Evolutionary conservation across 129 eudicot species (phyloP), one percentile per base, ranked within the genome.

Genomic region (Glebionis coronaria): DNA sequence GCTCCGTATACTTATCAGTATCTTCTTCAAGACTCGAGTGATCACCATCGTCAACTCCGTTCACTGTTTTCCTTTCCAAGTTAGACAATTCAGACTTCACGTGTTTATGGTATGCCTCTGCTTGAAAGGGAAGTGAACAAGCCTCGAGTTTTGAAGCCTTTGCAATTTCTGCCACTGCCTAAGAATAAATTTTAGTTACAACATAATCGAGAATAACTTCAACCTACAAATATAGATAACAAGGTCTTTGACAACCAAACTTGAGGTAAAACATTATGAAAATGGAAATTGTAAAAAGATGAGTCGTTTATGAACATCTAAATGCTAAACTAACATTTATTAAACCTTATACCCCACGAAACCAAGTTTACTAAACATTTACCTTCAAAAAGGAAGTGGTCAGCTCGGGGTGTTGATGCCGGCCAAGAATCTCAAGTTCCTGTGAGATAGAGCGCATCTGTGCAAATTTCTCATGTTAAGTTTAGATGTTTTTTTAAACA

Each of bases 361-460:
- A 45, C 12, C 4, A 40, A 49, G 20, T 44, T 2, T 31, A 18
- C 35, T 16, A 57, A 72, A 59, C 52, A 35, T 59, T 72, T 65
- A 87, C 98, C 95, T 80, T 93, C 63, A 93, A 68, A 74, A 93
- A 93, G 38, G 97, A 77, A 54, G 86, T 52, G 35, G 97, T 93
- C 60, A 93, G 75, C 79, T 93, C 85, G 29, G 96, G 95, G 68
- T 88, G 96, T 28, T 83, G 86, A 82, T 82, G 97, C 78, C 98
- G 76, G 68, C 98, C 95, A 79, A 93, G 88, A 83, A 93, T 82
- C 80, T 93, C 98, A 79, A 93, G 98, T 63, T 93, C 98, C 84
- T 76, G 56, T 9, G 97, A 93, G 70, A 93, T 92, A 58, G 86
- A 81, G 14, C 85, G 87, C 98, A 93, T 88, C 98, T 93, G 84